Evolutionary conservation across 2,329 filamentous ascomycete species (phyloP).

Genomic region (Beauveria australis): DNA sequence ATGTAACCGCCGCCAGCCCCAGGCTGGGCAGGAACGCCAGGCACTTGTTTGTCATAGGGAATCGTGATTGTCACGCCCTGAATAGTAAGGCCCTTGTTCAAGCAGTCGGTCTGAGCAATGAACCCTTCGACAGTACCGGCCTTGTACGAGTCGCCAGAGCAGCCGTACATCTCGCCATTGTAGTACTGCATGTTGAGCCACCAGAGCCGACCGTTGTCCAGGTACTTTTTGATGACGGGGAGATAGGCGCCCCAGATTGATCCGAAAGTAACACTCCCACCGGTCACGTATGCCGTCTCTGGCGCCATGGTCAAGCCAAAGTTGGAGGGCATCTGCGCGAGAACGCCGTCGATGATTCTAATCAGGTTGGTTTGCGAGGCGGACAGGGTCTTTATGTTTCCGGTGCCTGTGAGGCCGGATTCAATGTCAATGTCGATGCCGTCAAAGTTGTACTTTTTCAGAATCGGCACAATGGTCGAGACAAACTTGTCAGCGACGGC

Average conservation of each 20-base stretch:
- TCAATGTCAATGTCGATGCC: conserved; percentile 30
- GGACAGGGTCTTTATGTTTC: conserved; percentile 22
- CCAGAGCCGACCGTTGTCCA: conserved; percentile 27
- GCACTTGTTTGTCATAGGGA: conserved; percentile 27
- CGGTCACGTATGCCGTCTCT: conserved; percentile 29
- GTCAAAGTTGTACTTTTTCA: conserved; percentile 28
- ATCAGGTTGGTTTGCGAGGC: conserved; percentile 26
- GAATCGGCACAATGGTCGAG: conserved; percentile 26
- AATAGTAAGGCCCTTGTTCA: conserved; percentile 24
- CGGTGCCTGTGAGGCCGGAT: conserved; percentile 23
- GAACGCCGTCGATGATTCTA: conserved; percentile 28
- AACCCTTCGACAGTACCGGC: conserved; percentile 25
- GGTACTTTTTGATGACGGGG: conserved; percentile 29
- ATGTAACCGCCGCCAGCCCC: conserved; percentile 27
- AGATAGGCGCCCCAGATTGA: conserved; percentile 29
- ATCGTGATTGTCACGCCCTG: conserved; percentile 24
- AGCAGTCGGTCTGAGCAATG: conserved; percentile 27
- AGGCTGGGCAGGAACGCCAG: conserved; percentile 26
- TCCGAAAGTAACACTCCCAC: conserved; percentile 23
- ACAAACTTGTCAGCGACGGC: conserved; percentile 27
- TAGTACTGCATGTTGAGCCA: conserved; percentile 32
- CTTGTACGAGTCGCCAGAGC: conserved; percentile 23
- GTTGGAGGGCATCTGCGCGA: conserved; percentile 43
- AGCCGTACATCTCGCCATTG: conserved; percentile 30
- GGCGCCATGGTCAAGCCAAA: conserved; percentile 46